phyloP scores from a whole-genome alignment of 2,329 filamentous ascomycete species.

The Pseudocercospora eumusae region DNA sequence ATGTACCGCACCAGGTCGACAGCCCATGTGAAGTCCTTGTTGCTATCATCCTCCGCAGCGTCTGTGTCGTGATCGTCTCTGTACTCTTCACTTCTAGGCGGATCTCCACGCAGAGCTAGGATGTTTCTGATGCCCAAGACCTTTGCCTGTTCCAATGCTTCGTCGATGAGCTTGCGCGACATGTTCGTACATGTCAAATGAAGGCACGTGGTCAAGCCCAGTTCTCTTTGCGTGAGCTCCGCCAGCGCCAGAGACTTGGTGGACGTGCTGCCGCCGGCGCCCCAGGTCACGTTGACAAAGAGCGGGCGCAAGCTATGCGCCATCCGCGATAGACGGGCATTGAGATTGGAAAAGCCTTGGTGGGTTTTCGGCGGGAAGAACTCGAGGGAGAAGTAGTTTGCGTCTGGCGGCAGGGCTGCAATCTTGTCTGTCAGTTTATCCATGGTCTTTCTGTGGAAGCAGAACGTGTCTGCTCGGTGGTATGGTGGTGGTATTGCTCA shows the following conservation, averaged over 20 bases:
- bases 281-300: constrained; percentile 98
- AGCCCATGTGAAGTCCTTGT: constrained; percentile 83
- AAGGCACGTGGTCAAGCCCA: constrained; percentile 90
- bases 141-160: constrained; percentile 87
- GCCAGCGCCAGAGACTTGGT: constrained; percentile 90
- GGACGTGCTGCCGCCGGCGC: constrained; percentile 88
- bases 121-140: constrained; percentile 91
- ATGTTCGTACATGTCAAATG: constrained; percentile 98
- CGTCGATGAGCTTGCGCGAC: constrained; percentile 81
- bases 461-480: constrained; percentile 15
- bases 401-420: constrained; percentile 77
- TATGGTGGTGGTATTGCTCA: constrained; percentile 14
- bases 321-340: constrained; percentile 93
- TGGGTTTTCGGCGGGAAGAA: constrained; percentile 98
- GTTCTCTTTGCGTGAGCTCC: constrained; percentile 88
- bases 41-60: constrained; percentile 62
- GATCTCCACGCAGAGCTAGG: constrained; percentile 85
- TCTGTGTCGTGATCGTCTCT: constrained; percentile 60
- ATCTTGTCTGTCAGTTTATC: constrained; percentile 74
- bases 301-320: constrained; percentile 83
- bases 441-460: constrained; percentile 53
- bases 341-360: constrained; percentile 93
- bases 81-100: constrained; percentile 87
- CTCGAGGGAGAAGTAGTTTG: constrained; percentile 91
- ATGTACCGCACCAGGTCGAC: constrained; percentile 90